Base-by-base conservation (phyloP, 2,329 filamentous ascomycete species). In the Aaosphaeria arxii region DNA sequence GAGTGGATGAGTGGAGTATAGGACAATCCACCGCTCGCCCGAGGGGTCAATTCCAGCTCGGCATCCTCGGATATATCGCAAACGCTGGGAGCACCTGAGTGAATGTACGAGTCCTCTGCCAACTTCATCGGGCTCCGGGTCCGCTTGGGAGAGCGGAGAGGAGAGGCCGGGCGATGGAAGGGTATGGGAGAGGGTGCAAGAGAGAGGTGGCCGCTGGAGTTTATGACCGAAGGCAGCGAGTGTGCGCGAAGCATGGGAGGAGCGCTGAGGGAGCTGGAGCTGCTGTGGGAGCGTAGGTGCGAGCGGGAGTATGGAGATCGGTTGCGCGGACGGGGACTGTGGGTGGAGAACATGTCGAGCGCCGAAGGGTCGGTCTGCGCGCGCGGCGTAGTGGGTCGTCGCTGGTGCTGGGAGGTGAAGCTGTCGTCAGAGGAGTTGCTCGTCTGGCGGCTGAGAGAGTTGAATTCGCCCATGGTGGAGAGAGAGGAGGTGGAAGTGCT, bases 61-160 rank as follows among this genome's bases (percentile, higher is more conserved):
- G 71, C 72, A 57, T 78, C 75, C 57, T 78, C 76, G 29, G 75
- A 74, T 43, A 78, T 78, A 47, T 68, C 67, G 52, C 66, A 69
- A 45, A 70, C 63, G 50, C 66, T 69, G 29, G 70, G 67, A 5
- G 65, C 63, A 30, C 65, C 63, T 5, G 61, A 58, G 42, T 58
- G 54, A 29, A 50, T 40, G 44, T 57, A 64, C 9, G 55, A 55
- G 28, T 66, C 63, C 38, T 67, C 64, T 40, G 48, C 44, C 11
- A 48, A 33, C 53, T 61, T 53, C 45, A 71, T 66, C 2, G 59
- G 66, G 50, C 73, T 74, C 43, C 72, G 69, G 9, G 71, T 67
- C 39, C 71, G 71, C 30, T 71, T 71, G 33, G 75, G 74, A 13
- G 74, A 73, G 45, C 70, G 71, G 38, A 72, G 59, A 33, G 71